Evolutionary conservation across 2,329 filamentous ascomycete genomes (phyloP).

Genomic region (Aurifilum marmelostoma): DNA sequence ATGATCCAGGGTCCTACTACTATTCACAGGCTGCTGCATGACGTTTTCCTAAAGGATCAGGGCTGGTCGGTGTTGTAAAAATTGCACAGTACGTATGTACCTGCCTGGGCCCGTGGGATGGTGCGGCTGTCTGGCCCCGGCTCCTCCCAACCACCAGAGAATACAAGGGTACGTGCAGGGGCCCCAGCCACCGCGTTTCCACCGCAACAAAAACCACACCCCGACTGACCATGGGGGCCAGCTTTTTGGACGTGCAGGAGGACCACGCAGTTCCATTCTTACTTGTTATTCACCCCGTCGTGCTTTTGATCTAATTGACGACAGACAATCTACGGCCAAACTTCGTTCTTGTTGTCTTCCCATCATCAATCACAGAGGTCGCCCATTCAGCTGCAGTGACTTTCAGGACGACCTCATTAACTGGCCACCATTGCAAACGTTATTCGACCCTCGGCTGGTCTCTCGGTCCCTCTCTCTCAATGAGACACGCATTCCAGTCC

Average conservation of each 20-base stretch:
- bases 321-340: not conserved
- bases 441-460: conserved; percentile 35
- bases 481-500: conserved; percentile 12
- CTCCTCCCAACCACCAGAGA: conserved; percentile 29
- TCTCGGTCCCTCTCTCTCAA: conserved; percentile 31
- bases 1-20: not conserved
- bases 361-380: not conserved
- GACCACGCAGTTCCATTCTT: conserved; percentile 1
- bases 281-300: not conserved
- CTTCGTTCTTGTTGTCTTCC: not conserved
- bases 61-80: not conserved
- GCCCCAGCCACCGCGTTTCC: conserved; percentile 31
- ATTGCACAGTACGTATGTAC: no score
- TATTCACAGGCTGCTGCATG: conserved; percentile 1
- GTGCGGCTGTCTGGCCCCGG: not conserved
- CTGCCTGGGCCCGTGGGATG: not conserved
- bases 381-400: not conserved
- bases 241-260: conserved; percentile 17
- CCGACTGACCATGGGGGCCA: conserved; percentile 18
- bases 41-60: not conserved
- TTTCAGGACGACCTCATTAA: not conserved
- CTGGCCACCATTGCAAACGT: conserved; percentile 11
- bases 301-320: not conserved
- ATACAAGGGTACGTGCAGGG: conserved; percentile 13
- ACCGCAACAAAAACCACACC: conserved; percentile 27